phyloP scores from a whole-genome alignment of 768 basidiomycete genomes.

The Scleroderma bovista region DNA sequence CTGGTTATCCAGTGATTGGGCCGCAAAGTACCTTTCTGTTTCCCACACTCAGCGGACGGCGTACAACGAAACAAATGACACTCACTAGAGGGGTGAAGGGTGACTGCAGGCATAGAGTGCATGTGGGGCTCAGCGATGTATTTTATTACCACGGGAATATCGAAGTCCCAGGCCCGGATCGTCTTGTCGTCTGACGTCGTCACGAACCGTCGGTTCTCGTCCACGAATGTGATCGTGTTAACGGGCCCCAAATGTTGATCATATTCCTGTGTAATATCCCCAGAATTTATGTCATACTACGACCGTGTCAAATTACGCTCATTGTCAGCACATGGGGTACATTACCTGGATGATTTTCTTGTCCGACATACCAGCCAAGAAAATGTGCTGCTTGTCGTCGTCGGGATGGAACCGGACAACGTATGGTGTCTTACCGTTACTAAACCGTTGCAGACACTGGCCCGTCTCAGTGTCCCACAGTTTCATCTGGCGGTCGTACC shows the following conservation, averaged over 20 bases:
- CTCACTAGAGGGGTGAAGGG: slow-evolving; percentile 90
- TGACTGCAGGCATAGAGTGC: slow-evolving; percentile 99
- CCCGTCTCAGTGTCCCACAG: slow-evolving; percentile 99
- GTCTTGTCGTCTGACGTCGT: slow-evolving; percentile 99
- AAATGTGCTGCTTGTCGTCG: slow-evolving; percentile 91
- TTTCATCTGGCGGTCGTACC: slow-evolving; percentile 97
- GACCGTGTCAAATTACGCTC: slow-evolving; percentile 1
- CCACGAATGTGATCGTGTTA: slow-evolving; percentile 98
- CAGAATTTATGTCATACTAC: slow-evolving; percentile 92
- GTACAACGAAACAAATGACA: slow-evolving; percentile 17
- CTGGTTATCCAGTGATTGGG: slow-evolving; percentile 97
- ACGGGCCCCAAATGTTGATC: slow-evolving; percentile 98
- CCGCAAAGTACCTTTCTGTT: slow-evolving; percentile 91
- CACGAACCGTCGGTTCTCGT: slow-evolving; percentile 95
- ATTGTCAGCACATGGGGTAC: neutral
- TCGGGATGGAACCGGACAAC: slow-evolving; percentile 95
- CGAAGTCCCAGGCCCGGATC: slow-evolving; percentile 98
- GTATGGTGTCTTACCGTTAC: slow-evolving; percentile 96
- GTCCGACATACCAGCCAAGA: slow-evolving; percentile 97
- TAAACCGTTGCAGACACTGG: slow-evolving; percentile 93
- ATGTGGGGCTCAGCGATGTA: slow-evolving; percentile 99
- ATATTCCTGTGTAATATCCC: slow-evolving; percentile 96
- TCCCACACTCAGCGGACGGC: slow-evolving; percentile 12
- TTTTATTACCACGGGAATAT: slow-evolving; percentile 99
- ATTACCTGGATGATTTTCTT: slow-evolving; percentile 97